Conservation (phyloP, 73 alveolate genomes). For the Tetrahymena thermophila region DNA sequence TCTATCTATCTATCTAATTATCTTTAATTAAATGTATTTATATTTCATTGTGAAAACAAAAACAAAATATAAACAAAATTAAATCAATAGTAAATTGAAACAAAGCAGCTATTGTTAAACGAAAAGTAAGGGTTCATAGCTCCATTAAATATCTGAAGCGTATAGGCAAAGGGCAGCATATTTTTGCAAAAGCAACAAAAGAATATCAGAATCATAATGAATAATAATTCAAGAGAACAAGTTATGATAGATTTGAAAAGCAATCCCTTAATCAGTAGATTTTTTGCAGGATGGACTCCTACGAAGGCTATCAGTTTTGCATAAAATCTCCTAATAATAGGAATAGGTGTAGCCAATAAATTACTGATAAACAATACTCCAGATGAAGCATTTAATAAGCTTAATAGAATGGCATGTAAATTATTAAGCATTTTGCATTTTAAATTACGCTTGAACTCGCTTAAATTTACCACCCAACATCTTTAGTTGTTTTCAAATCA, state of each 20-base stretch:
- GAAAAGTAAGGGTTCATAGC: neutral
- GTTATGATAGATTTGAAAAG: neutral
- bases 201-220: neutral
- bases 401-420: neutral
- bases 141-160: neutral
- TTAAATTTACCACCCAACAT: neutral
- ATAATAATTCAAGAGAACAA: neutral
- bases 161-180: neutral
- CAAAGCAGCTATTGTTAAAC: neutral
- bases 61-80: neutral
- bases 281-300: slow-evolving; percentile 3
- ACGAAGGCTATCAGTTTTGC: neutral
- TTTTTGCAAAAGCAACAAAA: neutral
- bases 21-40: neutral
- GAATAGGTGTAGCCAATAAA: neutral
- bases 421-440: neutral
- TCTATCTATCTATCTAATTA: neutral
- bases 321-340: neutral
- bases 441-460: neutral
- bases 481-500: neutral
- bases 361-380: neutral
- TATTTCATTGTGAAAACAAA: neutral
- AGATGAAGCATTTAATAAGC: neutral
- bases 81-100: neutral
- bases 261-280: neutral